phyloP scores from a whole-genome alignment of 163 green algal genomes.

The Trebouxia gelatinosa region DNA sequence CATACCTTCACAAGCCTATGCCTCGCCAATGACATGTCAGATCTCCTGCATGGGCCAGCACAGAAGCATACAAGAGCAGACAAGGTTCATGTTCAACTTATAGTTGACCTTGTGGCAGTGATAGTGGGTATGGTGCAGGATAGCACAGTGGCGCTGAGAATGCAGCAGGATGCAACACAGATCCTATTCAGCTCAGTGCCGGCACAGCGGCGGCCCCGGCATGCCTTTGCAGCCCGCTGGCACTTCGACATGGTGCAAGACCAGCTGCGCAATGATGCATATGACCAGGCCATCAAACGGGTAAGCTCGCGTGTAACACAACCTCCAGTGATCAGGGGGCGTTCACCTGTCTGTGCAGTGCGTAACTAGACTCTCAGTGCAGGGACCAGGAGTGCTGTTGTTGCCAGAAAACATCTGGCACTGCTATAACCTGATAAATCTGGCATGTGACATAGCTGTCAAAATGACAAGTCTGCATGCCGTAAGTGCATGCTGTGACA shows the following conservation, averaged over 20 bases:
- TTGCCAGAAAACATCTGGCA: background rate
- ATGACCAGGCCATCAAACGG: slow-evolving; percentile 63
- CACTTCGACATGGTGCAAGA: slow-evolving; percentile 85
- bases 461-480: too few species aligned
- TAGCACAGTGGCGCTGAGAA: slow-evolving; percentile 38
- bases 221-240: slow-evolving; percentile 69
- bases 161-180: slow-evolving; percentile 52
- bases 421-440: background rate
- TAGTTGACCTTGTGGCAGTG: too few species aligned
- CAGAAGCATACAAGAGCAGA: background rate
- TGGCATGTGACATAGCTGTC: background rate
- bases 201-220: slow-evolving; percentile 38
- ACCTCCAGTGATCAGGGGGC: background rate
- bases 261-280: slow-evolving; percentile 62
- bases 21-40: background rate
- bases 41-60: background rate
- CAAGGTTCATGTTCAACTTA: too few species aligned
- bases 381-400: background rate
- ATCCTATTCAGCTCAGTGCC: slow-evolving; percentile 53
- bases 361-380: too few species aligned
- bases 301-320: slow-evolving; percentile 19
- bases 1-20: background rate
- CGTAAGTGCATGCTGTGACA: too few species aligned
- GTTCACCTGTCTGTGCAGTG: too few species aligned
- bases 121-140: slow-evolving; percentile 12